Evolutionary conservation across 192 early-diverging fungal genomes (phyloP), one percentile per base, ranked within the genome.

Genomic region (Backusella psychrophila): DNA sequence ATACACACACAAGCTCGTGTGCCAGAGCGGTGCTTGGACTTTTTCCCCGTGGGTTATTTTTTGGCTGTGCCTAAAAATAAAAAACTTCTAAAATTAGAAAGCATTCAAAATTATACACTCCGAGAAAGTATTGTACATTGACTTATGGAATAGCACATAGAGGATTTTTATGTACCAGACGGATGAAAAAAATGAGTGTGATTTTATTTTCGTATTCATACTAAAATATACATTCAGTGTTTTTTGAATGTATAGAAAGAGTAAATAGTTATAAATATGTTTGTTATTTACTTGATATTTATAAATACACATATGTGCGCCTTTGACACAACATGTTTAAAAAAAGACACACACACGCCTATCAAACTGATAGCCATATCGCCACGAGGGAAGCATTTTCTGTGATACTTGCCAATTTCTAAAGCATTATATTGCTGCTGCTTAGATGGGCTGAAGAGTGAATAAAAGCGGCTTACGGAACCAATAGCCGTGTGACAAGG

Each of bases 81-180:
- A 63, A 63, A 49, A 63, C 4, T 26, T 63, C 56, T 63, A 63
- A 63, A 63, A 63, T 63, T 63, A 63, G 56, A 29, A 63, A 63
- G 12, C 23, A 26, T 12, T 29, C 23, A 63, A 33, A 33, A 63
- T 63, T 63, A 44, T 29, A 29, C 46, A 49, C 46, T 49, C 46
- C 46, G 46, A 49, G 46, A 6, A 49, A 5, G 14, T 44, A 44
- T 44, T 44, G 42, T 44, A 17, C 42, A 17, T 44, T 44, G 12
- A 3, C 3, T 44, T 44, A 33, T 44, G 42, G 15, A 44, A 44
- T 33, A 3, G 3, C 3, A 2, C 3, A 14, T 12, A 15, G 42
- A 44, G 42, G 42, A 17, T 44, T 44, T 19, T 44, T 44, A 44
- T 44, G 14, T 4, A 44, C 14, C 11, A 39, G 38, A 39, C 11